These are phyloP conservation scores for Chalciporus sp. DNA, from an alignment of 1,284 basidiomycete genomes.

Conservation along the genomic window DNA sequence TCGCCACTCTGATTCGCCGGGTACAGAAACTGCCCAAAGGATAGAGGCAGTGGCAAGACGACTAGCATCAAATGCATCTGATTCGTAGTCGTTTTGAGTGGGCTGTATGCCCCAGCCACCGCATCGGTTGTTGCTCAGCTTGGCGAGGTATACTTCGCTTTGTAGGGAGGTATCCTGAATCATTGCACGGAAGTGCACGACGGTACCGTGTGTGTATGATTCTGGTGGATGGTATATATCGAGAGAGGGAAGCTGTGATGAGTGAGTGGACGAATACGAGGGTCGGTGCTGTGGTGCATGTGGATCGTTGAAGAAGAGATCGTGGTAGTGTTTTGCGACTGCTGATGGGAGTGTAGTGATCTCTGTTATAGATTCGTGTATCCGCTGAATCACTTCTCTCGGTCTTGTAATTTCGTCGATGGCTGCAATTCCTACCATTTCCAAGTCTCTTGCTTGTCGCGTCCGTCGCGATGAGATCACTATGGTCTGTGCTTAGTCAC, in stretches of 20 bases:
- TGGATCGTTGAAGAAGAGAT: conserved; percentile 42
- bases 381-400: conserved; percentile 45
- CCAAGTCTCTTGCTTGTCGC: too few species aligned
- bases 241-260: conserved; percentile 56
- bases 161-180: conserved; percentile 78
- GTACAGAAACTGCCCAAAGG: conserved; percentile 72
- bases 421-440: conserved; percentile 55
- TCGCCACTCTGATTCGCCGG: conserved; percentile 61
- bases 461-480: too few species aligned
- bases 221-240: conserved; percentile 49
- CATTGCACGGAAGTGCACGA: conserved; percentile 74
- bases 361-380: conserved; percentile 37
- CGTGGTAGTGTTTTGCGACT: conserved; percentile 53
- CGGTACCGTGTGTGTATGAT: conserved; percentile 46
- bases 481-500: conserved; percentile 16
- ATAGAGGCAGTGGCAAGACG: conserved; percentile 62
- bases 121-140: conserved; percentile 41
- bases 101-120: conserved; percentile 72
- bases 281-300: conserved; percentile 28
- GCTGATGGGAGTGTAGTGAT: conserved; percentile 44
- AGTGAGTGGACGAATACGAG: conserved; percentile 4
- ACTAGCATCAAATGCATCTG: conserved; percentile 42
- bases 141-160: conserved; percentile 69
- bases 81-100: conserved; percentile 29
- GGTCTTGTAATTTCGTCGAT: conserved; percentile 54